phyloP scores from a whole-genome alignment of 164 flowering plant species.

The Akebia trifoliata region DNA sequence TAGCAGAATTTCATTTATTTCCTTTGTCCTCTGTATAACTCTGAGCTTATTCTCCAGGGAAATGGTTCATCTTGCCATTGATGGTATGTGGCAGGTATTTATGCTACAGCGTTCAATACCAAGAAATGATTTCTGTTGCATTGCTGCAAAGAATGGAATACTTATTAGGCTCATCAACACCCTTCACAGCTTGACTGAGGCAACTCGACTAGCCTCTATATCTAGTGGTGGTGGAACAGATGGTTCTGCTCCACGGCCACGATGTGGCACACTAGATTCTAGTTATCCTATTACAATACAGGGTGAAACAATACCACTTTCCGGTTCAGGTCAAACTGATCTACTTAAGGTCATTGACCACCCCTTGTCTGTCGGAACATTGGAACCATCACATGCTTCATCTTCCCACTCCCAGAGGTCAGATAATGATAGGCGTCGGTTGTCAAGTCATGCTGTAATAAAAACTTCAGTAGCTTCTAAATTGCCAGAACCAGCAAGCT shows the following conservation, averaged over 20 bases:
- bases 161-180: slow-evolving; percentile 88
- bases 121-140: slow-evolving; percentile 93
- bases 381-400: slow-evolving; percentile 7
- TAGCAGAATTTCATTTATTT: background rate
- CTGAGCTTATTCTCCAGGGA: slow-evolving; percentile 53
- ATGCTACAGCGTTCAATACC: slow-evolving; percentile 92
- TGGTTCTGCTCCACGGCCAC: slow-evolving; percentile 48
- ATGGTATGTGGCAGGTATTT: slow-evolving; percentile 99
- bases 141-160: slow-evolving; percentile 94
- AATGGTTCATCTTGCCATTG: slow-evolving; percentile 98
- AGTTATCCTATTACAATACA: slow-evolving; percentile 36
- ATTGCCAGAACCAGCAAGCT: too few relatives aligned
- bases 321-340: slow-evolving; percentile 46
- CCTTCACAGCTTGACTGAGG: slow-evolving; percentile 95
- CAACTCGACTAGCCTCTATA: slow-evolving; percentile 77
- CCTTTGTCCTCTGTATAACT: slow-evolving; percentile 1
- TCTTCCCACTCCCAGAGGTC: slow-evolving; percentile 7
- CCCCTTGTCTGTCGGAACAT: background rate
- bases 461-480: slow-evolving; percentile 45
- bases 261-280: slow-evolving; percentile 73
- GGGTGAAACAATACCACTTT: slow-evolving; percentile 34
- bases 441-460: slow-evolving; percentile 28
- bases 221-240: slow-evolving; percentile 65
- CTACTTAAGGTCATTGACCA: slow-evolving; percentile 6
- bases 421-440: slow-evolving; percentile 43